Conservation (phyloP, 129 eudicot species). For the Scalesia atractyloides region DNA sequence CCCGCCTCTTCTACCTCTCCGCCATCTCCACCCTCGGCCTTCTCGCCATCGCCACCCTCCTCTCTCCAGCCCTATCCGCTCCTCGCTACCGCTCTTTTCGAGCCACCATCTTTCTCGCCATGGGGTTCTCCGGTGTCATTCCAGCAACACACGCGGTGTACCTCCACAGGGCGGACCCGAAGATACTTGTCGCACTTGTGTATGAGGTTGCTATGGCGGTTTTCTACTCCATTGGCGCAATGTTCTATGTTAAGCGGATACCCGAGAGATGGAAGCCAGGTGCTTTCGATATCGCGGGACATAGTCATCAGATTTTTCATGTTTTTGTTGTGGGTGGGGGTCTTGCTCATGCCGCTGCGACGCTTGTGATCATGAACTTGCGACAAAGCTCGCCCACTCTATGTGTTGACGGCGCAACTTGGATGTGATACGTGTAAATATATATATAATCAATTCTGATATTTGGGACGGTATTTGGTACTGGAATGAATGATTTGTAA, state of each 20-base stretch:
- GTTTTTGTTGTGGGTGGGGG: conserved; percentile 86
- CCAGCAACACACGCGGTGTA: conserved; percentile 78
- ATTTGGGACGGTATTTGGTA: neutral
- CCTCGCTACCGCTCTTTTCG: conserved; percentile 67
- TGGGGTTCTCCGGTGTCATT: conserved; percentile 90
- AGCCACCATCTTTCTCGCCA: conserved; percentile 68
- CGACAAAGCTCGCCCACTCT: conserved; percentile 40
- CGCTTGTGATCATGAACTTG: conserved; percentile 77
- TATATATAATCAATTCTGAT: neutral
- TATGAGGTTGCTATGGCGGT: conserved; percentile 76
- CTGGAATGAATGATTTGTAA: neutral
- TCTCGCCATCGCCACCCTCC: conserved; percentile 65
- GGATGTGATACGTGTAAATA: conserved; percentile 22
- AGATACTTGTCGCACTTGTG: conserved; percentile 49
- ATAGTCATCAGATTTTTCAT: conserved; percentile 95
- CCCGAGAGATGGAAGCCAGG: conserved; percentile 97
- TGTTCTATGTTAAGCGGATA: conserved; percentile 68
- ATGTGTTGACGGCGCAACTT: conserved; percentile 36
- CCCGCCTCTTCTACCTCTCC: conserved; percentile 68
- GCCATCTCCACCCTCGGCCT: conserved; percentile 65
- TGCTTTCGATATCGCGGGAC: conserved; percentile 84
- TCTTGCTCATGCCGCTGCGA: conserved; percentile 79
- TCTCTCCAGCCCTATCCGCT: conserved; percentile 71
- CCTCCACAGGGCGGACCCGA: conserved; percentile 53
- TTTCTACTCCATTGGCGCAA: conserved; percentile 63